Evolutionary conservation across 1,139 yeast species (phyloP).

Genomic region (Dujonia santamariae): DNA sequence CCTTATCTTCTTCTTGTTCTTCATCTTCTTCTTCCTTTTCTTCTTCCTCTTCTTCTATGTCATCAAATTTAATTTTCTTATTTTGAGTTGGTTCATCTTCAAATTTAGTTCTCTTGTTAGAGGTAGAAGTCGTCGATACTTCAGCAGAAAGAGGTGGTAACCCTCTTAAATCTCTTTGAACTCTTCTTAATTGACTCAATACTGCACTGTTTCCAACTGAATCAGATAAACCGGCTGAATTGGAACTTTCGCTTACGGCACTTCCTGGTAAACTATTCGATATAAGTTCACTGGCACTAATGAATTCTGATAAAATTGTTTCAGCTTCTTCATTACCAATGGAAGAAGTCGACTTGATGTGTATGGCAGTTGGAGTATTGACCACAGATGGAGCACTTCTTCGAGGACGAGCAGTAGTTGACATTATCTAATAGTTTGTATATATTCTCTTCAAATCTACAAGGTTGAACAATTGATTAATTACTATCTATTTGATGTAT

Average conservation of each 20-base stretch:
- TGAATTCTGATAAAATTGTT: conserved; percentile 42
- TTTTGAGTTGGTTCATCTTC: conserved; percentile 18
- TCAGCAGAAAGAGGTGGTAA: conserved; percentile 57
- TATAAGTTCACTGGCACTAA: conserved; percentile 34
- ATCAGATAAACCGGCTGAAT: conserved; percentile 19
- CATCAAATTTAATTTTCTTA: conserved; percentile 12
- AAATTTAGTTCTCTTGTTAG: conserved; percentile 25
- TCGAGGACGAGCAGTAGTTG: conserved; percentile 28
- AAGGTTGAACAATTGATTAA: neutral
- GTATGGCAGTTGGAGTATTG: conserved; percentile 48
- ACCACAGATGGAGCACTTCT: conserved; percentile 44
- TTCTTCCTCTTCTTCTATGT: conserved; percentile 13
- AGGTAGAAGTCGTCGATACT: conserved; percentile 7
- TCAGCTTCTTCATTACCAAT: conserved; percentile 44
- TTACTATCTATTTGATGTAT: too few species aligned
- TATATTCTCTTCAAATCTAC: neutral
- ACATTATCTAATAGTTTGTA: conserved; percentile 16
- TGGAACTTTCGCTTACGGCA: conserved; percentile 8
- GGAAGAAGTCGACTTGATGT: conserved; percentile 24
- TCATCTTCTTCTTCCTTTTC: conserved; percentile 14
- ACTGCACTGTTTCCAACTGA: conserved; percentile 30
- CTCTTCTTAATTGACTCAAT: conserved; percentile 59
- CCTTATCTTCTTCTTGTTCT: conserved; percentile 18
- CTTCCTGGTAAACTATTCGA: conserved; percentile 19
- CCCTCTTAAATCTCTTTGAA: conserved; percentile 72